Conservation (phyloP, 1,284 basidiomycete species). For the Volvariella surrecta region DNA sequence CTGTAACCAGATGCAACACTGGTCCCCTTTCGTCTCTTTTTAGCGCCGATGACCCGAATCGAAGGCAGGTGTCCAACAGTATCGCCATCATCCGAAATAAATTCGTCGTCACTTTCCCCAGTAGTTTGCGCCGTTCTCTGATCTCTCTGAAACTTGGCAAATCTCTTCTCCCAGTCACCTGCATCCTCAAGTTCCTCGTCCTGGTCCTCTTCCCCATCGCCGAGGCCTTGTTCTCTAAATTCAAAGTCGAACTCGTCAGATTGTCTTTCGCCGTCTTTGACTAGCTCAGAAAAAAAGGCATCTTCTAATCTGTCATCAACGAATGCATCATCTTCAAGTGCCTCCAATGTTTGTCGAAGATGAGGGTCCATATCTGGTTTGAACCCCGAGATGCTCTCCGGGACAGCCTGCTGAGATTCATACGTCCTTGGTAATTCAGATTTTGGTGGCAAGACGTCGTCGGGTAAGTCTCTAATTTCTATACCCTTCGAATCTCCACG, state of each 20-base stretch:
- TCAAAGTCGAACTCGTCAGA: constrained; percentile 53
- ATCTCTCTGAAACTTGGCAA: constrained; percentile 71
- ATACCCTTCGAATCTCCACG: constrained; percentile 30
- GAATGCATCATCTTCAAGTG: constrained; percentile 94
- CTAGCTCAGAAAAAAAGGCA: constrained; percentile 67
- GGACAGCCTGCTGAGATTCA: constrained; percentile 68
- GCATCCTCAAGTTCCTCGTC: constrained; percentile 22
- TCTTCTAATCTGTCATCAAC: constrained; percentile 70
- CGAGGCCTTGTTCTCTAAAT: constrained; percentile 68
- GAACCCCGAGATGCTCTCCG: constrained; percentile 80
- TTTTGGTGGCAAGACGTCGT: constrained; percentile 66
- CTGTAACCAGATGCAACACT: constrained; percentile 88
- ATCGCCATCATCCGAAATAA: constrained; percentile 71
- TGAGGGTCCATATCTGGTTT: constrained; percentile 97
- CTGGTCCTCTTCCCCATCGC: constrained; percentile 25
- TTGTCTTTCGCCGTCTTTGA: constrained; percentile 64
- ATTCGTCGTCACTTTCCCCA: constrained; percentile 36
- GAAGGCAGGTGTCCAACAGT: constrained; percentile 67
- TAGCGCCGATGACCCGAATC: constrained; percentile 71
- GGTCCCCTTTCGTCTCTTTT: constrained; percentile 61
- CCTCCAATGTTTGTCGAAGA: constrained; percentile 88
- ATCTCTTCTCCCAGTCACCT: constrained; percentile 64
- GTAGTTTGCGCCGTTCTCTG: too few relatives aligned
- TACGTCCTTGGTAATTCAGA: constrained; percentile 70
- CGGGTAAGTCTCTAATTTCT: constrained; percentile 48